Percentiles rank a stretch among this genome's conserved stretches.
Evolutionary conservation across 352 stramenopile species (phyloP).

Genomic region (Phytophthora nicotianae): DNA sequence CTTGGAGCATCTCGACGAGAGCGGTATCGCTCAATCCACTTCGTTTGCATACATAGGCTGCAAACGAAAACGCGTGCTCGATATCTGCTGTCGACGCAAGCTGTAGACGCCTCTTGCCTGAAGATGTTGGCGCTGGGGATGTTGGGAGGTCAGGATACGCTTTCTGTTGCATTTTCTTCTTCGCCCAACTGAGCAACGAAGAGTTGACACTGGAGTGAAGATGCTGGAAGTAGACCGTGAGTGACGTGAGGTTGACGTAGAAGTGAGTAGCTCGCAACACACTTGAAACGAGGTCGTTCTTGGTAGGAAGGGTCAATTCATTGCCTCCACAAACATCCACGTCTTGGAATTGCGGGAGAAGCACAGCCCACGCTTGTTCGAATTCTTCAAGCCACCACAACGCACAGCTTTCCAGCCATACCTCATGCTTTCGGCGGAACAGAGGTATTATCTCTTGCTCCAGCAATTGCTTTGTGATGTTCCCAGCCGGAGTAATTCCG

Average conservation of each 20-base stretch:
- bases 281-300: slow-evolving; percentile 40
- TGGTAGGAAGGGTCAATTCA: slow-evolving; percentile 9
- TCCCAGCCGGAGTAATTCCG: slow-evolving; percentile 65
- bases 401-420: slow-evolving; percentile 80
- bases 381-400: slow-evolving; percentile 89
- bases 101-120: slow-evolving; percentile 28
- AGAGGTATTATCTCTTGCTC: slow-evolving; percentile 71
- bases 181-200: slow-evolving; percentile 67
- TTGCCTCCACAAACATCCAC: slow-evolving; percentile 48
- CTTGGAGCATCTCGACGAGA: slow-evolving; percentile 86
- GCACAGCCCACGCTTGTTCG: slow-evolving; percentile 74
- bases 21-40: slow-evolving; percentile 83
- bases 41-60: slow-evolving; percentile 84
- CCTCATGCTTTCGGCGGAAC: slow-evolving; percentile 63
- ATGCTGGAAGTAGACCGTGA: slow-evolving; percentile 86
- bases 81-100: slow-evolving; percentile 74
- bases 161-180: slow-evolving; percentile 48
- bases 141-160: slow-evolving; percentile 27
- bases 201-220: slow-evolving; percentile 72
- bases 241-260: slow-evolving; percentile 86
- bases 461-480: slow-evolving; percentile 58
- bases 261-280: slow-evolving; percentile 67
- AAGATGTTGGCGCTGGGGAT: slow-evolving; percentile 9
- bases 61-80: slow-evolving; percentile 84
- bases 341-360: slow-evolving; percentile 70